Percentiles rank a stretch among this genome's conserved stretches.
phyloP scores from a whole-genome alignment of 371 early-diverging fungal genomes.

The Zancudomyces culisetae region DNA sequence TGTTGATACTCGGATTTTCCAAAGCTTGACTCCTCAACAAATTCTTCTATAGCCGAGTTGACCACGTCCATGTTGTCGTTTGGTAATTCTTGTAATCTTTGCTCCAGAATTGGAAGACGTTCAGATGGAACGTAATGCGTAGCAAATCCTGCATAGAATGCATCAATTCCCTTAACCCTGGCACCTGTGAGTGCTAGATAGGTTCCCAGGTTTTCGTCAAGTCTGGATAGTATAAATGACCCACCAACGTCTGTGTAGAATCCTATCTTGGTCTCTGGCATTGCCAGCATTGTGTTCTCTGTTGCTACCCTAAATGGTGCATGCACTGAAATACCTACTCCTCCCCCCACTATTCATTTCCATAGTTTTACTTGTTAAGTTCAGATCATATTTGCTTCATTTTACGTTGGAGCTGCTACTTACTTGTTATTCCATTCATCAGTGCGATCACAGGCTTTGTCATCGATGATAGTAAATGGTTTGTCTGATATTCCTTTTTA shows the following conservation, averaged over 20 bases:
- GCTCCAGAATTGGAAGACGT: constrained; percentile 57
- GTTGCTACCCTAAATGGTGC: constrained; percentile 89
- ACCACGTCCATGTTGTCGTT: constrained; percentile 63
- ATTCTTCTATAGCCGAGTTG: constrained; percentile 79
- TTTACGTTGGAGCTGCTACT: too few relatives aligned
- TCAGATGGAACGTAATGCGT: constrained; percentile 87
- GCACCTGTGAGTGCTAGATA: constrained; percentile 83
- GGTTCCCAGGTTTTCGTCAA: constrained; percentile 83
- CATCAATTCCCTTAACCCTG: constrained; percentile 64
- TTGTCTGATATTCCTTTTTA: constrained; percentile 72
- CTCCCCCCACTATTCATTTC: constrained; percentile 66
- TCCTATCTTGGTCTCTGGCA: constrained; percentile 86
- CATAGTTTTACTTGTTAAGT: too few relatives aligned
- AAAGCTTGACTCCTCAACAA: constrained; percentile 38
- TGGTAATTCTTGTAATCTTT: constrained; percentile 64
- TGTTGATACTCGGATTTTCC: neutral
- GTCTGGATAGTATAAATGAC: constrained; percentile 72
- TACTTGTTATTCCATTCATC: constrained; percentile 69
- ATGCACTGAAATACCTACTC: constrained; percentile 85
- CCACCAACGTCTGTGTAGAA: constrained; percentile 90
- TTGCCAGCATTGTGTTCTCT: constrained; percentile 77
- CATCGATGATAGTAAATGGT: constrained; percentile 73
- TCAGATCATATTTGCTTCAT: too few relatives aligned
- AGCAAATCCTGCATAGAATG: constrained; percentile 86
- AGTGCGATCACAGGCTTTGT: constrained; percentile 75